These are phyloP conservation scores for Ogataea ramenticola DNA, from an alignment of 805 yeast species.

Conservation along the genomic window DNA sequence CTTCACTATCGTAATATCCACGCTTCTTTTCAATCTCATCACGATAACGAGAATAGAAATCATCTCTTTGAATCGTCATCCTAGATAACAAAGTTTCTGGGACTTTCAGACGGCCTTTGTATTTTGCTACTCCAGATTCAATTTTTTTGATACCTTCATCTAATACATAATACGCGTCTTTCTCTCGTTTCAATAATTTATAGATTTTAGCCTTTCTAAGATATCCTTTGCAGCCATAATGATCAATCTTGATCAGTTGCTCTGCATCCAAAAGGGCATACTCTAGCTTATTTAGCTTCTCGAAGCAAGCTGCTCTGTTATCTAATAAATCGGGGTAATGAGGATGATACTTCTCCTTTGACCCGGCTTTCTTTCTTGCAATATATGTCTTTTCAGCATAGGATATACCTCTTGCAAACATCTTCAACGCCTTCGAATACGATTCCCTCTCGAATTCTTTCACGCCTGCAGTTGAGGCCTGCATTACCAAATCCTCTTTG, in stretches of 20 bases:
- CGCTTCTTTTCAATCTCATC: slow-evolving; percentile 3
- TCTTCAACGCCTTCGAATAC: slow-evolving; percentile 15
- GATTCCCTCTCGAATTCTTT: slow-evolving; percentile 11
- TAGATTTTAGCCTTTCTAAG: slow-evolving; percentile 35
- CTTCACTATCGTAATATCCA: neutral
- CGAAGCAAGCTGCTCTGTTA: slow-evolving; percentile 42
- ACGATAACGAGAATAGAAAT: neutral
- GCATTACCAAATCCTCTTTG: neutral
- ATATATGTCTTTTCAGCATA: slow-evolving; percentile 5
- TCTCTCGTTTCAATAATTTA: slow-evolving; percentile 14
- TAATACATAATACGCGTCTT: slow-evolving; percentile 30
- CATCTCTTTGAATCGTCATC: slow-evolving; percentile 8
- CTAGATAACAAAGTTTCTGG: slow-evolving; percentile 26
- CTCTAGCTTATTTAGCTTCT: slow-evolving; percentile 28
- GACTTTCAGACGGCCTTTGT: slow-evolving; percentile 18
- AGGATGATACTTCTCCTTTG: slow-evolving; percentile 3
- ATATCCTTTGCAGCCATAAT: slow-evolving; percentile 43
- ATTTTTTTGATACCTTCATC: slow-evolving; percentile 33
- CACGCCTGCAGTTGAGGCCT: slow-evolving; percentile 13
- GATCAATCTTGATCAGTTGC: slow-evolving; percentile 29
- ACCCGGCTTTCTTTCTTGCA: neutral
- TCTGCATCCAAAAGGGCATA: slow-evolving; percentile 33
- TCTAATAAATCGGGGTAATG: slow-evolving; percentile 24
- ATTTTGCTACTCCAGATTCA: slow-evolving; percentile 22
- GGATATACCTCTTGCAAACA: slow-evolving; percentile 13